These are phyloP conservation scores for Chytriomyces confervae DNA, from an alignment of 192 early-diverging fungal species.

Conservation along the genomic window DNA sequence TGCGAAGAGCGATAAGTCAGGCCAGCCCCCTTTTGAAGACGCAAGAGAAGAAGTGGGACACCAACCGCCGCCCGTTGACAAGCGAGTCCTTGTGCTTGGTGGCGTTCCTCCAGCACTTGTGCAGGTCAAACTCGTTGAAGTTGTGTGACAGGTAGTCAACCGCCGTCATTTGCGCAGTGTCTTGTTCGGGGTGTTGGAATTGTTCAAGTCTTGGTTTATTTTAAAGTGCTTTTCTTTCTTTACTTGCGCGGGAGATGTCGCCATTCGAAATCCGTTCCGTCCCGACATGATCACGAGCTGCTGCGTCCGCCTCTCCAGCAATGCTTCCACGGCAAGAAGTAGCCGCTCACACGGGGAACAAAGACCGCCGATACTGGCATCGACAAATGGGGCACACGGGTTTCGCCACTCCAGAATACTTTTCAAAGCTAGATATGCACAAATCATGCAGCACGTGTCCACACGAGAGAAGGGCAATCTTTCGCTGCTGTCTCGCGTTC, in stretches of 20 bases:
- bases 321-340: neutral
- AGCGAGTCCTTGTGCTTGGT: constrained; percentile 50
- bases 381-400: constrained; percentile 2
- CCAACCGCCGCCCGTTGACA: constrained; percentile 43
- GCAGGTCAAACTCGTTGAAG: constrained; percentile 54
- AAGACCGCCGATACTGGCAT: neutral
- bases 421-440: constrained; percentile 31
- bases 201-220: no score
- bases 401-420: neutral
- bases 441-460: constrained; percentile 20
- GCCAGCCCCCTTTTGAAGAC: neutral
- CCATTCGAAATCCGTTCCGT: no score
- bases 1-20: neutral
- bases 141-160: constrained; percentile 51
- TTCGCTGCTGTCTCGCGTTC: neutral
- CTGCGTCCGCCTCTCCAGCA: no score
- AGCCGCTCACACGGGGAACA: neutral
- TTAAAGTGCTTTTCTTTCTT: no score
- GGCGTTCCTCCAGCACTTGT: constrained; percentile 55
- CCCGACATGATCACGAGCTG: no score
- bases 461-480: constrained; percentile 23
- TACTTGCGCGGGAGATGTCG: no score
- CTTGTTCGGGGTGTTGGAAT: no score
- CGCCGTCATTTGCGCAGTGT: constrained; percentile 10
- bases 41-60: constrained; percentile 14